Conservation (phyloP, 2,329 filamentous ascomycete species). For the Cladobotryum protrusum region DNA sequence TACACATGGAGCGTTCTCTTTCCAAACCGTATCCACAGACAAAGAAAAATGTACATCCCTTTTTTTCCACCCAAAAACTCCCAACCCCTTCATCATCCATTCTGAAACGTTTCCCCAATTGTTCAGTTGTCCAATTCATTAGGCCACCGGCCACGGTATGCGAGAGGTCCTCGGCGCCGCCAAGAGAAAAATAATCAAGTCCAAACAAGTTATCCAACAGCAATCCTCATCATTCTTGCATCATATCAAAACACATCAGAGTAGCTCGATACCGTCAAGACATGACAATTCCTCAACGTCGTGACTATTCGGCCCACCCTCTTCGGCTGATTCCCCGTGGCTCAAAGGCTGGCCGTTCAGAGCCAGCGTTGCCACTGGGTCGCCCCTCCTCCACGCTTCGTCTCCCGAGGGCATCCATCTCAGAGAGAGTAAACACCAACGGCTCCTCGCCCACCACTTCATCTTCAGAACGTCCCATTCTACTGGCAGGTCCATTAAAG, state of each 20-base stretch:
- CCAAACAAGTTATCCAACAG: background rate
- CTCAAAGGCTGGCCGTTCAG: slow-evolving; percentile 36
- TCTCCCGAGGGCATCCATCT: slow-evolving; percentile 55
- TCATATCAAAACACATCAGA: background rate
- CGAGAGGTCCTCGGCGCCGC: slow-evolving; percentile 7
- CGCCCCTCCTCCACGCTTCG: slow-evolving; percentile 52
- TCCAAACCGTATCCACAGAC: too few species aligned
- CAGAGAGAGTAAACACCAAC: slow-evolving; percentile 66
- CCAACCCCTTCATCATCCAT: slow-evolving; percentile 5
- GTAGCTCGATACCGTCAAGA: background rate
- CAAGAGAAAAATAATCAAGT: background rate
- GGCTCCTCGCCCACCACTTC: slow-evolving; percentile 60
- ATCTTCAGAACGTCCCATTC: slow-evolving; percentile 37
- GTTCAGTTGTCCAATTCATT: slow-evolving; percentile 5
- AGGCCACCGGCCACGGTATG: slow-evolving; percentile 1
- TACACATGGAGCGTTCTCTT: too few species aligned
- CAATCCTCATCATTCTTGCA: background rate
- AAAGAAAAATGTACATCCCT: too few species aligned
- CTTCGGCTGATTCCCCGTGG: slow-evolving; percentile 29
- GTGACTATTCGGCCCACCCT: slow-evolving; percentile 25
- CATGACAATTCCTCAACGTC: background rate
- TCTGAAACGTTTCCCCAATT: slow-evolving; percentile 7
- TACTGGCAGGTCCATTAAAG: slow-evolving; percentile 34
- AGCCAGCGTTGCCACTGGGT: slow-evolving; percentile 33
- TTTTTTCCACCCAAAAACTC: slow-evolving; percentile 1